Evolutionary conservation across 768 basidiomycete genomes (phyloP), one percentile per base, ranked within the genome.

Genomic region (Suillus alpinus): DNA sequence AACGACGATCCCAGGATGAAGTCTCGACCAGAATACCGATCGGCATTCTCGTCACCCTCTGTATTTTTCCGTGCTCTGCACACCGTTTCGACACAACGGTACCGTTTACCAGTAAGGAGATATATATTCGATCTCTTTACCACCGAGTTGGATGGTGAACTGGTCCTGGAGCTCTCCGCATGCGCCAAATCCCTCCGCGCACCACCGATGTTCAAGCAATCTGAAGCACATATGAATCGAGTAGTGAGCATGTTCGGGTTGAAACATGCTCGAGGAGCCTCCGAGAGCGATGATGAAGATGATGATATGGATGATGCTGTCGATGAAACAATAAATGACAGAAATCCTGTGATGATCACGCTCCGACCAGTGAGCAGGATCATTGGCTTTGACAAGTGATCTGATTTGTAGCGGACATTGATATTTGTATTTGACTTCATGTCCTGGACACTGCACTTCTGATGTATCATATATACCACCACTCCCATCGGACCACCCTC

Each of bases 81-180:
- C 57, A 86, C 90, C 57, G 88, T 99, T 60, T 95, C 93, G 2
- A 89, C 88, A 1, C 91, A 92, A 61, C 88, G 92, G 61, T 98
- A 94, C 73, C 90, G 95, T 31, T 83, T 95, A 9, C 93, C 95
- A 16, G 95, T 97, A 61, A 86, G 96, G 50, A 83, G 92, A 59
- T 98, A 95, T 72, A 88, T 98, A 64, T 74, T 98, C 62, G 96
- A 99, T 61, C 80, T 98, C 6, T 99, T 99, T 80, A 90, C 89
- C 67, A 76, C 95, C 57, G 88, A 90, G 43, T 75, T 97, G 56
- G 85, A 91, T 65, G 77, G 78, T 41, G 82, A 86, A 44, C 75
- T 88, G 40, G 82, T 88, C 44, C 76, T 75, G 56, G 76, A 78
- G 26, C 77, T 94, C 36, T 76, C 75, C 20, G 83, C 83, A 32